Evolutionary conservation across 768 basidiomycete species (phyloP), one percentile per base, ranked within the genome.

Genomic region (Pulveroboletus sp.): DNA sequence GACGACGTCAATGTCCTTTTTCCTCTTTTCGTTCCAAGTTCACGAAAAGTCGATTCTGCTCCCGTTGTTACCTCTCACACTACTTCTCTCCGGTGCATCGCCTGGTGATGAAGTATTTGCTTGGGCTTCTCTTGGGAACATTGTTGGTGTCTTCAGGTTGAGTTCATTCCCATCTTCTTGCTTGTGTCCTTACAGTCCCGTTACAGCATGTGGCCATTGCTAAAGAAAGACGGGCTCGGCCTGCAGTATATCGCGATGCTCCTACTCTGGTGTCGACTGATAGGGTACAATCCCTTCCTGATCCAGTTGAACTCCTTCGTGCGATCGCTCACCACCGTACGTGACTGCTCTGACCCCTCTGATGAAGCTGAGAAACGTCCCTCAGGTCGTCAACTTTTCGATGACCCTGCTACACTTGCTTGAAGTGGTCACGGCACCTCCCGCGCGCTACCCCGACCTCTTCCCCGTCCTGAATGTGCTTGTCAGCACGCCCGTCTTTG

Each of bases 11-110:
- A 79, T 97, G 75, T 87, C 93, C 9, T 96, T 97, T 77, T 97
- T 95, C 72, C 74, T 97, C 27, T 94, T 95, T 73, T 93, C 93
- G 6, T 95, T 95, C 68, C 93, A 96, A 61, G 93, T 94, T 32
- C 94, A 96, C 67, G 94, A 97, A 68, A 97, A 96, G 74, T 85
- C 86, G 4, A 89, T 97, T 34, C 64, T 96, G 16, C 63, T 97
- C 1, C 92, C 93, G 4, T 73, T 98, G 19, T 67, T 97, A 55
- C 94, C 94, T 1, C 72, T 93, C 24, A 89, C 85, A 0, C 73
- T 97, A 16, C 73, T 94, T 14, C 74, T 94, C 45, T 85, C 77
- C 5, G 74, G 73, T 4, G 65, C 74, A 4, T 54, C 66, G 0
- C 55, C 57, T 1, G 55, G 56, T 22, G 47, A 68, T 54, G 49